Conservation (phyloP, 345 rosid species). For the Brassica carinata region DNA sequence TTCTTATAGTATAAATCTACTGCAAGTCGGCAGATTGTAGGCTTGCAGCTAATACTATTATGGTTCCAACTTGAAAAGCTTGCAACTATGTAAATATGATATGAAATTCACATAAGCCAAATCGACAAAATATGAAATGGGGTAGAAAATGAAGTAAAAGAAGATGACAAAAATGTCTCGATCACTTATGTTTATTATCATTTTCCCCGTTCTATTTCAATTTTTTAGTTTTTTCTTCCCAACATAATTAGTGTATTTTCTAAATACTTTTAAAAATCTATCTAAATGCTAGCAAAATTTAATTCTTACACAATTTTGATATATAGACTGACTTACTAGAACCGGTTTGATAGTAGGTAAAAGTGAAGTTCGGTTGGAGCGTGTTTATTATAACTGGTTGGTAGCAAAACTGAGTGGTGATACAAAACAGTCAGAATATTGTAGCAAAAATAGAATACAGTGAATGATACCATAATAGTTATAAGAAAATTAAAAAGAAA, state of each 20-base stretch:
- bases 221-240: background rate
- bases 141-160: background rate
- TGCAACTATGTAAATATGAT: background rate
- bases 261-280: background rate
- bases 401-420: background rate
- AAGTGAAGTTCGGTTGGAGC: background rate
- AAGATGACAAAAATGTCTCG: background rate
- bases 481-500: background rate
- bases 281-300: background rate
- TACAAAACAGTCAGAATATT: background rate
- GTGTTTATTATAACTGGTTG: background rate
- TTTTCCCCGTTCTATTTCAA: background rate
- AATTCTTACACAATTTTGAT: background rate
- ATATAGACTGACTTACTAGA: background rate
- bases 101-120: background rate
- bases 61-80: too few relatives aligned
- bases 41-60: too few relatives aligned
- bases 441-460: background rate
- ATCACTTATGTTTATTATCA: background rate
- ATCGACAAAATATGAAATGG: background rate
- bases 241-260: background rate
- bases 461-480: background rate
- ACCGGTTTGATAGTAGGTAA: background rate
- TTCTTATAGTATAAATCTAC: background rate
- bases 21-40: conserved; percentile 25